phyloP scores from a whole-genome alignment of 2,329 filamentous ascomycete species.

The Zalaria sp. region DNA sequence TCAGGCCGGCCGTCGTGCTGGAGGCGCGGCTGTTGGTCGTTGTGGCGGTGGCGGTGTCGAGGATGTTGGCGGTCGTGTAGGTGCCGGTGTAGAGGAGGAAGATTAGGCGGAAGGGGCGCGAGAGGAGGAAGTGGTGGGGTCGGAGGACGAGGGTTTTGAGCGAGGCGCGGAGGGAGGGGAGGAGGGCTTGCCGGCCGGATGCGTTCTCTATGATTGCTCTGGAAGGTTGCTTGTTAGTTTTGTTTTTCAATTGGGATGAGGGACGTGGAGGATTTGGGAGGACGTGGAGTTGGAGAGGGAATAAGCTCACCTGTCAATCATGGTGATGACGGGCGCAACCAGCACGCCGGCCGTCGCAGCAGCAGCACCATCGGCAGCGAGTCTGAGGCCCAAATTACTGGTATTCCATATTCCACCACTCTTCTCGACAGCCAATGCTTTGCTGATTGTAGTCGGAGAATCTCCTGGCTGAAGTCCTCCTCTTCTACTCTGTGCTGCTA shows the following conservation, averaged over 20 bases:
- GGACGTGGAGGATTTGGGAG: conserved; percentile 1
- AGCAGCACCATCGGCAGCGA: conserved; percentile 54
- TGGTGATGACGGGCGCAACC: conserved; percentile 71
- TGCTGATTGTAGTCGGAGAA: conserved; percentile 1
- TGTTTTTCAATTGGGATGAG: conserved; percentile 4
- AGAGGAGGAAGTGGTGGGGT: conserved; percentile 48
- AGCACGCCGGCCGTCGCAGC: conserved; percentile 59
- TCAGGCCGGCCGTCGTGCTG: conserved; percentile 55
- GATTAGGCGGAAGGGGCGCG: conserved; percentile 55
- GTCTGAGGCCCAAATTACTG: conserved; percentile 49
- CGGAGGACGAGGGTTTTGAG: conserved; percentile 41
- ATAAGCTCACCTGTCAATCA: conserved; percentile 62
- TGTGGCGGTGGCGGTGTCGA: conserved; percentile 68
- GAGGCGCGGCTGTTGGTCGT: conserved; percentile 40
- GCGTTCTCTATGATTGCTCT: conserved; percentile 72
- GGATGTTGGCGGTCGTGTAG: conserved; percentile 73
- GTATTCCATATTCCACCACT: conserved; percentile 51
- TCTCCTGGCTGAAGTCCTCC: not conserved
- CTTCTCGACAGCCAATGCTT: not conserved
- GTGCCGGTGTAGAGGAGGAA: conserved; percentile 67
- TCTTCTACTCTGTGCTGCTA: conserved; percentile 3
- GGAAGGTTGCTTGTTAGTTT: conserved; percentile 8
- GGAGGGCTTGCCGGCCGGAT: conserved; percentile 50
- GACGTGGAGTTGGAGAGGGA: not conserved
- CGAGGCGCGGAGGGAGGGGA: conserved; percentile 45